Percentiles rank a stretch among this genome's conserved stretches.
phyloP scores from a whole-genome alignment of 495 filamentous ascomycete genomes.

The Penicillium crystallinum region DNA sequence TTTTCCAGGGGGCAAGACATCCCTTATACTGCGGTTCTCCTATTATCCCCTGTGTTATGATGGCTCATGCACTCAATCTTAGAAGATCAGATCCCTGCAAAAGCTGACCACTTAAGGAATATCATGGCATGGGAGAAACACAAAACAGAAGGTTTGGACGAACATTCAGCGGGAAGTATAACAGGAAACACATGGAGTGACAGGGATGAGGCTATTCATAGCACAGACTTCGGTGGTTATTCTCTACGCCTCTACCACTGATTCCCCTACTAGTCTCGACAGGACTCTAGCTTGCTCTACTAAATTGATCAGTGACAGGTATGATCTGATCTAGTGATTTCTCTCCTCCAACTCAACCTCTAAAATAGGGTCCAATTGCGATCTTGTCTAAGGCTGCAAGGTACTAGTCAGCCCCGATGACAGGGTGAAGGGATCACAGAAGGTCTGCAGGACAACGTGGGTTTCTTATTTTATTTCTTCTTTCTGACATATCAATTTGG shows the following conservation, averaged over 20 bases:
- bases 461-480: constrained; percentile 23
- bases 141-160: neutral
- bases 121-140: neutral
- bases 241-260: neutral
- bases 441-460: constrained; percentile 21
- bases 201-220: constrained; percentile 4
- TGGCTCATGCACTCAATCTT: too few relatives aligned
- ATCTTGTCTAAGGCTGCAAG: neutral
- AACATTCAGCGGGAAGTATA: neutral
- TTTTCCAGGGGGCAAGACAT: too few relatives aligned
- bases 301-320: neutral
- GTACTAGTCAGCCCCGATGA: neutral
- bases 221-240: constrained; percentile 5
- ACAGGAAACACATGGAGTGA: neutral
- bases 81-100: too few relatives aligned
- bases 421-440: neutral
- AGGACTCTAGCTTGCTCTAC: neutral
- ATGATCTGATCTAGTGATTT: too few relatives aligned
- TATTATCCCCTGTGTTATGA: too few relatives aligned
- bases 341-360: neutral
- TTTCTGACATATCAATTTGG: neutral
- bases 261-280: too few relatives aligned
- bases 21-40: too few relatives aligned
- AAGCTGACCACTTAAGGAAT: too few relatives aligned
- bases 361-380: neutral